These are phyloP conservation scores for Eudorina sp. DNA, from an alignment of 139 green algal species.

Conservation along the genomic window DNA sequence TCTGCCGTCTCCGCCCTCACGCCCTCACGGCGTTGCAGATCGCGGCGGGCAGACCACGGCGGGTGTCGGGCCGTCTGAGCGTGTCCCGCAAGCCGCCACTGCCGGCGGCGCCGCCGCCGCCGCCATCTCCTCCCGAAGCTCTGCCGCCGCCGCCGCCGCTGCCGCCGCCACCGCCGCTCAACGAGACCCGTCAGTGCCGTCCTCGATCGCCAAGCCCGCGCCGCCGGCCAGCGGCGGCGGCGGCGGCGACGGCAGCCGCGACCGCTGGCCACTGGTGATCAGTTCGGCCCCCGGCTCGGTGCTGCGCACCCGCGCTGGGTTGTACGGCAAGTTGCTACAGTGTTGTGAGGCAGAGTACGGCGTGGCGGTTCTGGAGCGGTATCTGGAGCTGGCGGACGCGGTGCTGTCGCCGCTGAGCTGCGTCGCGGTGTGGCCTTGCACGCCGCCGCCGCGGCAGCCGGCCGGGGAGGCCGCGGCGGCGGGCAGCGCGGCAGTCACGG, in stretches of 20 bases:
- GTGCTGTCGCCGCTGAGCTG: not conserved
- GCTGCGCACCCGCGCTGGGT: not conserved
- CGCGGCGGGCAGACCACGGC: too few relatives aligned
- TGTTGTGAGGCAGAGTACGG: not conserved
- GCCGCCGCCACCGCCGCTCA: not conserved
- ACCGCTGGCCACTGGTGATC: not conserved
- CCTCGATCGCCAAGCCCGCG: not conserved
- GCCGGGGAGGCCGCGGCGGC: not conserved
- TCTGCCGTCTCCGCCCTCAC: too few relatives aligned
- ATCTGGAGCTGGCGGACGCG: conserved; percentile 19
- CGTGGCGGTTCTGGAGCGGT: not conserved
- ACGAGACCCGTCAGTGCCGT: not conserved
- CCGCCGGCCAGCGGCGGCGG: not conserved
- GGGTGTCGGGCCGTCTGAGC: not conserved
- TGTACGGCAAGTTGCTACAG: conserved; percentile 8
- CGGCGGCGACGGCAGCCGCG: not conserved
- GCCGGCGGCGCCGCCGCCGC: not conserved
- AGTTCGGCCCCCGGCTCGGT: not conserved
- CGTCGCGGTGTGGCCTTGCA: conserved; percentile 35
- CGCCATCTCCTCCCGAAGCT: not conserved
- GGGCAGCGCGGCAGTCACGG: too few relatives aligned
- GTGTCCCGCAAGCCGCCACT: not conserved
- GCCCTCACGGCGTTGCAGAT: too few relatives aligned
- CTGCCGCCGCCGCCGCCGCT: not conserved
- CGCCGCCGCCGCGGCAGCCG: not conserved